Evolutionary conservation across 345 rosid species (phyloP).

Genomic region (Camelina laxa): DNA sequence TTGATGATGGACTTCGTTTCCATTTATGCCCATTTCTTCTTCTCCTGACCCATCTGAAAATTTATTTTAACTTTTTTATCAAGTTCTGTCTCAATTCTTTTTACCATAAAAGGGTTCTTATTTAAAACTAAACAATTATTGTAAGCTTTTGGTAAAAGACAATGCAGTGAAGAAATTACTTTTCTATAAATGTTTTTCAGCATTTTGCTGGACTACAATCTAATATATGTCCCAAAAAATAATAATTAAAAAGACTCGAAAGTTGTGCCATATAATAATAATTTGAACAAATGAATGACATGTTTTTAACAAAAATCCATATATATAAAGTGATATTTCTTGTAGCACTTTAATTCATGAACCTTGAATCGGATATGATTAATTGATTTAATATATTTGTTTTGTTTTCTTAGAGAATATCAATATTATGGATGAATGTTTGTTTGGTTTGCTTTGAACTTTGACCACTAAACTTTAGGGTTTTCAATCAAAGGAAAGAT

Average conservation of each 20-base stretch:
- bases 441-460: conserved; percentile 28
- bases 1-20: conserved; percentile 45
- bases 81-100: conserved; percentile 20
- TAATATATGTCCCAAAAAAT: neutral
- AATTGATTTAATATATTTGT: neutral
- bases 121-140: conserved; percentile 6
- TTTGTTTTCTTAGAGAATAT: conserved; percentile 1
- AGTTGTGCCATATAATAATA: conserved; percentile 16
- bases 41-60: conserved; percentile 78
- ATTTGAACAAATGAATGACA: neutral
- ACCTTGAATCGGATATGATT: neutral
- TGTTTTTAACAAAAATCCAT: neutral
- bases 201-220: conserved; percentile 19
- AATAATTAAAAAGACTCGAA: neutral
- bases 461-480: conserved; percentile 40
- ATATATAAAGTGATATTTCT: neutral
- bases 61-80: conserved; percentile 7
- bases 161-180: conserved; percentile 31
- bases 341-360: neutral
- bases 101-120: conserved; percentile 33
- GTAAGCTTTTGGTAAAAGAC: conserved; percentile 39
- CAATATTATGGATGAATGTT: conserved; percentile 25
- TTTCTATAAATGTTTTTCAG: conserved; percentile 25
- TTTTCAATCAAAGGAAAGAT: conserved; percentile 33
- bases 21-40: conserved; percentile 62